Evolutionary conservation across 1,284 basidiomycete species (phyloP), one percentile per base, ranked within the genome.

Genomic region (Ceratorhiza oryzae-sativae): DNA sequence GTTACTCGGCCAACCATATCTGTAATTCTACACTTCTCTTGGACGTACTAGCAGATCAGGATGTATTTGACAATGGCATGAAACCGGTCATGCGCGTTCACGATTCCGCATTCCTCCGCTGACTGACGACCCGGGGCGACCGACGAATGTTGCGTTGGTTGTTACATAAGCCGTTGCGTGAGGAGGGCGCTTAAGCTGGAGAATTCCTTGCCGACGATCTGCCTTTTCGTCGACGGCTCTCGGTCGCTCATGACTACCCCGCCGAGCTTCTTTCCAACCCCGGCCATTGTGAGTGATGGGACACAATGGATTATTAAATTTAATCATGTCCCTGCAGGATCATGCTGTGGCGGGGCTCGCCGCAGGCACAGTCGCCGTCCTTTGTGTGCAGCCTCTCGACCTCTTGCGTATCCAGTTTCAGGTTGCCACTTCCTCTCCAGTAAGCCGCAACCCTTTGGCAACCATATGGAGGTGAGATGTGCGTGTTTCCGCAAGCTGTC

Each of bases 341-440:
- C 95, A 98, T 88, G 96, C 97, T 23, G 87, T 90, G 68, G 94
- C 95, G 53, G 97, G 97, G 71, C 88, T 99, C 72, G 92, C 93
- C 53, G 97, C 97, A 39, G 97, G 97, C 55, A 89, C 95, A 71
- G 90, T 92, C 75, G 93, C 95, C 30, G 96, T 96, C 59, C 84
- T 98, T 45, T 95, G 94, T 81, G 97, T 99, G 94, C 96, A 99
- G 80, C 97, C 97, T 3, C 86, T 99, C 48, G 97, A 99, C 82
- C 87, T 99, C 4, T 86, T 99, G 82, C 99, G 99, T 83, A 88
- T 98, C 79, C 92, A 95, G 78, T 90, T 97, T 73, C 97, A 99
- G 82, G 94, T 96, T n/a, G 87, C 90, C 12, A 95, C 91, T 0
- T 80, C 85, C 32, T 85, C 86, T 48, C 87, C 87, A 1, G 82